Conservation (phyloP, 257 asterid genomes). For the Anisodus acutangulus region DNA sequence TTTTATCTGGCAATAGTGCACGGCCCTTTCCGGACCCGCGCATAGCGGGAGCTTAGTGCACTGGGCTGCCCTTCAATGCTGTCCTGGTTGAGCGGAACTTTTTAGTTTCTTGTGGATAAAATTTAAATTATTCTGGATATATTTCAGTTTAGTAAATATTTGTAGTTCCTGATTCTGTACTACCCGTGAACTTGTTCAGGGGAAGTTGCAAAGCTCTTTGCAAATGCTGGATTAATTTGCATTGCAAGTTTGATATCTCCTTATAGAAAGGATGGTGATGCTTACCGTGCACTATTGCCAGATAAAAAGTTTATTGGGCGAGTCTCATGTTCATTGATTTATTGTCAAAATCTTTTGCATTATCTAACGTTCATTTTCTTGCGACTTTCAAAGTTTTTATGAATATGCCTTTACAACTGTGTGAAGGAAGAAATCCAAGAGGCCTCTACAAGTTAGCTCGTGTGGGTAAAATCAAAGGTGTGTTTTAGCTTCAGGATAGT, state of each 20-base stretch:
- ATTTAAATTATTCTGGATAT: neutral
- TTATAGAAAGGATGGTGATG: conserved; percentile 90
- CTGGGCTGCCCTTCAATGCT: too few relatives aligned
- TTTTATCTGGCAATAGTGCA: conserved; percentile 62
- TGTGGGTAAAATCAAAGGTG: conserved; percentile 92
- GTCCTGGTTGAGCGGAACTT: neutral
- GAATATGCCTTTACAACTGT: conserved; percentile 87
- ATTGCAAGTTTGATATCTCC: conserved; percentile 97
- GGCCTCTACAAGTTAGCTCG: conserved; percentile 99
- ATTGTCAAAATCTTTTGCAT: conserved; percentile 18
- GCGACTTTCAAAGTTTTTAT: conserved; percentile 62
- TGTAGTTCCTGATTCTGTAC: neutral
- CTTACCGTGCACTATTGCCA: conserved; percentile 79
- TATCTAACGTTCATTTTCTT: conserved; percentile 23
- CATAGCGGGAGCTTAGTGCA: too few relatives aligned
- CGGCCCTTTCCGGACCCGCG: conserved; percentile 35
- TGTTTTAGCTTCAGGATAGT: neutral
- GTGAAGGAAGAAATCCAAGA: conserved; percentile 93
- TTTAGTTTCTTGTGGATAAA: too few relatives aligned
- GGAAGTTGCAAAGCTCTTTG: conserved; percentile 95
- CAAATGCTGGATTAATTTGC: conserved; percentile 96
- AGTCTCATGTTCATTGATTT: conserved; percentile 33
- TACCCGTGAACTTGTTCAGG: conserved; percentile 48
- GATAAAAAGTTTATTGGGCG: conserved; percentile 78
- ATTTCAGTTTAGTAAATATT: neutral